Base-by-base conservation (phyloP, 2,329 filamentous ascomycete species). In the Cyanodermella asteris region DNA sequence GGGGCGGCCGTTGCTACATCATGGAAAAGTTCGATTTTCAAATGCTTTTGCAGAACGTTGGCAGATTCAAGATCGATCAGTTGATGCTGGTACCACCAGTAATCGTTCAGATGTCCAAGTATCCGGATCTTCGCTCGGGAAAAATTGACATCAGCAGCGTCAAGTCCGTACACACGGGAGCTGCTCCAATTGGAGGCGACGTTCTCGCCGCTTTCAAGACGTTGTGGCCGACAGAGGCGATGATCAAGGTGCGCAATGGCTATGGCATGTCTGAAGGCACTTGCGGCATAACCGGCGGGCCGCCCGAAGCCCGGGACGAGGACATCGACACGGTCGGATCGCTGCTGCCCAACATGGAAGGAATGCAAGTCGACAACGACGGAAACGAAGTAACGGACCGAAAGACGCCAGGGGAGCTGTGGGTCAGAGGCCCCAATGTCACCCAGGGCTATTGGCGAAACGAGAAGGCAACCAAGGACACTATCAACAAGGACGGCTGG, bases 401-500 rank as follows among this genome's bases (percentile, higher is more conserved):
- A n/a, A 34, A 34, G 13, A 18, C 13, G 6, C 12, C 38, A 36
- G 23, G 52, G 45, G 74, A 84, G 47, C 51, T 87, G 12, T 80
- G 71, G 65, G 54, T 84, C 5, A 57, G 63, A 1, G 73, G 64
- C 0, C 77, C 74, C 3, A 76, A 66, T 17, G 50, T 84, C 22
- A 72, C 80, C 61, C 66, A 64, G 31, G 70, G 73, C 5, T 90
- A 90, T 46, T 84, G 75, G 71, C 55, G 59, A 21, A 77, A 72
- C 31, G 59, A 64, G 0, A 54, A 64, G 21, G 75, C 73, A 2
- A 82, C 76, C 1, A 46, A 46, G 8, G 61, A 67, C 22, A 69
- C 70, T 1, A 52, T 71, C 26, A 66, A 60, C 0, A 34, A 38
- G 3, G 71, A 74, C 30, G 64, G 69, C 1, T 80, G 72, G 69